A percentile compares a stretch with the other conserved stretches of the same genome.
phyloP scores from a whole-genome alignment of 306 rosid species.

The Malus sieversii region DNA sequence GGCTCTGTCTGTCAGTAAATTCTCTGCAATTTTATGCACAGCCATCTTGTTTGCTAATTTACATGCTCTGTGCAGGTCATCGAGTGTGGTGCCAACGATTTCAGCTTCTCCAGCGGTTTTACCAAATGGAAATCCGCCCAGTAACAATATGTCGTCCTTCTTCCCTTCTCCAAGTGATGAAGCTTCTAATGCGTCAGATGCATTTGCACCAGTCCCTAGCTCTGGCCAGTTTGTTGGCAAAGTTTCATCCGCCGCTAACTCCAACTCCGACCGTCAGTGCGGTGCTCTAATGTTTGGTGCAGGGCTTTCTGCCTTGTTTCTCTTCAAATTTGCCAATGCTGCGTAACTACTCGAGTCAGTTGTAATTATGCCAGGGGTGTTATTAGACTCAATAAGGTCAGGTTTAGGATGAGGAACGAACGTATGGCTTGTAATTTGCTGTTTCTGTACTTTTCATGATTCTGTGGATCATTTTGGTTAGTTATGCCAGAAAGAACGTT shows the following conservation, averaged over 20 bases:
- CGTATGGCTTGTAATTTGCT: too few species aligned
- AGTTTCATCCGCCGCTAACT: not conserved
- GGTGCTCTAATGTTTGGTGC: not conserved
- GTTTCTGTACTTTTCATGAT: too few species aligned
- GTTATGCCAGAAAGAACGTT: too few species aligned
- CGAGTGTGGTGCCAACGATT: constrained; percentile 30
- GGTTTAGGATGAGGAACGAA: too few species aligned
- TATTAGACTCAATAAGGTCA: too few species aligned
- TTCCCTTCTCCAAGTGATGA: constrained; percentile 37
- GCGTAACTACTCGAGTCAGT: too few species aligned
- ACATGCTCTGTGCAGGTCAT: constrained; percentile 20
- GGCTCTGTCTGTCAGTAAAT: constrained; percentile 30
- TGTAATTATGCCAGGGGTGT: too few species aligned
- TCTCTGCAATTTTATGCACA: not conserved
- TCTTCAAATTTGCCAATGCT: too few species aligned
- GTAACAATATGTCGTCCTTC: constrained; percentile 46
- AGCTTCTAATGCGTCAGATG: not conserved
- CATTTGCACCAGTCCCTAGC: constrained; percentile 32
- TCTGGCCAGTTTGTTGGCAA: constrained; percentile 49
- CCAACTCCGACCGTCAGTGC: not conserved
- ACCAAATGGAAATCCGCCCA: constrained; percentile 40
- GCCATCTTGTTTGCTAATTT: constrained; percentile 23
- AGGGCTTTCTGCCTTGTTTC: not conserved
- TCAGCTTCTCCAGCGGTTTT: constrained; percentile 53
- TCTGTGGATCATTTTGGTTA: too few species aligned